Evolutionary conservation across 768 basidiomycete genomes (phyloP).

Genomic region (Amanita pallidorosea): DNA sequence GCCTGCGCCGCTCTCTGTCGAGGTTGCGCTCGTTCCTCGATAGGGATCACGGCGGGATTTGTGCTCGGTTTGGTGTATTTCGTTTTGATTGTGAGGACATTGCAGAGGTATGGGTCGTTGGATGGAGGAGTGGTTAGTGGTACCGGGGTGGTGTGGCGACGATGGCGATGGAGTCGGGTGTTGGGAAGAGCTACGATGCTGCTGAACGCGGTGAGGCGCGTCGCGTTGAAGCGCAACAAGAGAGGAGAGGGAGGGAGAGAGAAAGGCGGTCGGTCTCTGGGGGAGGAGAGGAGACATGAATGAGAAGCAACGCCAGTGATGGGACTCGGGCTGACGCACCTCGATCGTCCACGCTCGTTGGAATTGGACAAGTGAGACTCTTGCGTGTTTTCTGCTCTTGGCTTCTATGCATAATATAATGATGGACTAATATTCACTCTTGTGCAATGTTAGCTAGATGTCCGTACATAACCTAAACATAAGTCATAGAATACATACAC

Average conservation of each 20-base stretch:
- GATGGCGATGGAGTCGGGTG: neutral
- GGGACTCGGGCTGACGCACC: neutral
- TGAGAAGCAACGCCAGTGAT: neutral
- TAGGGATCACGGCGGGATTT: conserved; percentile 44
- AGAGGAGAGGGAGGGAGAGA: neutral
- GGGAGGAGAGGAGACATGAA: neutral
- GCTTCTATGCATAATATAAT: too few species aligned
- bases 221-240: neutral
- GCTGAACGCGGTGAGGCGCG: neutral
- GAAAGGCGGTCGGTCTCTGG: neutral
- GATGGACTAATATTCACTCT: too few species aligned
- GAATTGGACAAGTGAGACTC: neutral
- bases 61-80: conserved; percentile 53
- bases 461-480: too few species aligned
- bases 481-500: too few species aligned
- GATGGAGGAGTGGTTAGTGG: neutral
- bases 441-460: too few species aligned
- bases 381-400: too few species aligned
- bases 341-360: neutral
- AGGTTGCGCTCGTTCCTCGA: conserved; percentile 39
- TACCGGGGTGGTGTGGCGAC: too few species aligned
- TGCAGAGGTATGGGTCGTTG: conserved; percentile 42
- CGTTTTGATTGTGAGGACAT: conserved; percentile 46
- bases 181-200: neutral
- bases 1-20: conserved; percentile 24